Percentiles rank a stretch among this genome's conserved stretches.
Conservation (phyloP, 768 basidiomycete species). For the Lyophyllum shimeji region DNA sequence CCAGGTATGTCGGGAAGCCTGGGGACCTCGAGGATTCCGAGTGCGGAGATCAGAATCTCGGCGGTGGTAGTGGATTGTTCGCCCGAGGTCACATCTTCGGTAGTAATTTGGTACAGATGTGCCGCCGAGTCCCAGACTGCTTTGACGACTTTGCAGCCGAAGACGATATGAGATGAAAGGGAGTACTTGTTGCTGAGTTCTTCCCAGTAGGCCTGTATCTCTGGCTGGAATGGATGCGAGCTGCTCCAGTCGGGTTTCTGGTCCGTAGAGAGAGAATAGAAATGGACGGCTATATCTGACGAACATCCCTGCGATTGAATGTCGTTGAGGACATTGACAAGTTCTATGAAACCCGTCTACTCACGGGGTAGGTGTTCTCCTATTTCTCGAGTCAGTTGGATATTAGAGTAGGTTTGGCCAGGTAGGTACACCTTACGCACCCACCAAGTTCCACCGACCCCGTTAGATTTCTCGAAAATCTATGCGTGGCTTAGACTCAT, state of each 20-base stretch:
- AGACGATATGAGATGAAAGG: constrained; percentile 38
- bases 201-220: constrained; percentile 41
- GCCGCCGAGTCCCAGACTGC: constrained; percentile 42
- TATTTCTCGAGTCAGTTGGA: constrained; percentile 10
- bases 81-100: constrained; percentile 33
- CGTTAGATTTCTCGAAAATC: constrained; percentile 46
- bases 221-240: constrained; percentile 38
- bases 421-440: constrained; percentile 28
- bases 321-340: neutral
- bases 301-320: constrained; percentile 37
- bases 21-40: constrained; percentile 48
- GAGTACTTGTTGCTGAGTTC: constrained; percentile 37
- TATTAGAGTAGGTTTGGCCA: no score
- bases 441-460: constrained; percentile 54
- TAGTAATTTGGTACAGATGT: constrained; percentile 36
- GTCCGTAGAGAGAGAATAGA: constrained; percentile 41
- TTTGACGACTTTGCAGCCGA: constrained; percentile 42
- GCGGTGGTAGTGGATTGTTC: constrained; percentile 29
- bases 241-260: constrained; percentile 39
- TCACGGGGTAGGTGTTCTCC: constrained; percentile 37
- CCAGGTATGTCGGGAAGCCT: constrained; percentile 33
- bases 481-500: constrained; percentile 13
- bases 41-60: constrained; percentile 50
- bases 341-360: neutral
- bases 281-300: constrained; percentile 36